These are phyloP conservation scores for Truncatella angustata DNA, from an alignment of 2,329 filamentous ascomycete species.

Conservation along the genomic window DNA sequence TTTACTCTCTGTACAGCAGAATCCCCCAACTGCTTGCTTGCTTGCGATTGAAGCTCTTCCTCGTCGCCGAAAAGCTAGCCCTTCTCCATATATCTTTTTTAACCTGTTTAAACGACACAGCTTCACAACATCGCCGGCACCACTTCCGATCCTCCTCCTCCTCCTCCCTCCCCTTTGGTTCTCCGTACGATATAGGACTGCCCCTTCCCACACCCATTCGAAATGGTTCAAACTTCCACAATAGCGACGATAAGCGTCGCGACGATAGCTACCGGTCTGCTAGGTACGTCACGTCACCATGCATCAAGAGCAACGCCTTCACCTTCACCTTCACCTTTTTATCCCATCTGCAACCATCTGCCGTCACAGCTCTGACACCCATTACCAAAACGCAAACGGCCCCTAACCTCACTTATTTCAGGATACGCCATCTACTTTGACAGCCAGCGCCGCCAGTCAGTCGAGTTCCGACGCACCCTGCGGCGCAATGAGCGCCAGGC, in stretches of 20 bases:
- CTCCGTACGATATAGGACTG: not conserved
- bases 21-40: too few species aligned
- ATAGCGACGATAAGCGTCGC: conserved; percentile 61
- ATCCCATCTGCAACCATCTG: too few species aligned
- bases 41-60: not conserved
- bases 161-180: not conserved
- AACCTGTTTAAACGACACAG: not conserved
- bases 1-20: too few species aligned
- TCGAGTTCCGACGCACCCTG: conserved; percentile 65
- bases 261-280: conserved; percentile 56
- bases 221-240: conserved; percentile 49
- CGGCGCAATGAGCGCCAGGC: conserved; percentile 75
- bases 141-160: not conserved
- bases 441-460: conserved; percentile 60
- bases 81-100: not conserved
- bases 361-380: too few species aligned
- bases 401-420: conserved; percentile 22
- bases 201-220: conserved; percentile 14
- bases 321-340: not conserved
- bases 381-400: too few species aligned
- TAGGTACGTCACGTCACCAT: conserved; percentile 50
- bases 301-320: conserved; percentile 8
- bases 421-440: conserved; percentile 70
- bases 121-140: not conserved
- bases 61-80: conserved; percentile 1